A percentile compares a stretch with the other conserved stretches of the same genome.
phyloP scores from a whole-genome alignment of 2,329 filamentous ascomycete species.

The Paramyrothecium roridum region DNA sequence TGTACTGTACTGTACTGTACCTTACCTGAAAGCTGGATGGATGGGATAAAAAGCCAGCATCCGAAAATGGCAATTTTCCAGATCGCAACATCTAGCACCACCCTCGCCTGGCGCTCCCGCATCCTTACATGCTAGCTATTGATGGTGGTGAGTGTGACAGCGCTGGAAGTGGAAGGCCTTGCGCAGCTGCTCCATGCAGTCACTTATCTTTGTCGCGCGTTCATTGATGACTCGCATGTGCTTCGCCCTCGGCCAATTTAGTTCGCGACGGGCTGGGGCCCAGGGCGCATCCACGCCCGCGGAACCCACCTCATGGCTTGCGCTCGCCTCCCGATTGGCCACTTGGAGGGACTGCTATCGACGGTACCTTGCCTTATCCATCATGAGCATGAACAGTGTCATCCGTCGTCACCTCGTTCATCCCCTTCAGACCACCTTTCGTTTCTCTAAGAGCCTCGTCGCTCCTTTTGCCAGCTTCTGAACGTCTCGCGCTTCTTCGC shows the following conservation, averaged over 20 bases:
- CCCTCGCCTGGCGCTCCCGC: too few species aligned
- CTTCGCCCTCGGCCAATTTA: neutral
- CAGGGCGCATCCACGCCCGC: neutral
- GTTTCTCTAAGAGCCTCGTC: neutral
- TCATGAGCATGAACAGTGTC: constrained; percentile 3
- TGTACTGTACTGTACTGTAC: too few species aligned
- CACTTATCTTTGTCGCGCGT: neutral
- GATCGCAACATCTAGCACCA: too few species aligned
- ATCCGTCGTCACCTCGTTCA: neutral
- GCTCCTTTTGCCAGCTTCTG: too few species aligned
- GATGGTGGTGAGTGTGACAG: too few species aligned
- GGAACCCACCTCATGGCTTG: constrained; percentile 25
- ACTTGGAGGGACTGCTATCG: neutral
- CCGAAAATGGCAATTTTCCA: too few species aligned
- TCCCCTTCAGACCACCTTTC: neutral
- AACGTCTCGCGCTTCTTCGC: neutral
- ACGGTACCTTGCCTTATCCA: too few species aligned
- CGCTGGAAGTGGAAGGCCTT: too few species aligned
- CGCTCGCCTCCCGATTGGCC: constrained; percentile 26
- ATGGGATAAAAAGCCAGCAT: too few species aligned
- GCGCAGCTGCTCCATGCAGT: neutral
- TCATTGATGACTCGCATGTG: constrained; percentile 63
- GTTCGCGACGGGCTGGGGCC: too few species aligned
- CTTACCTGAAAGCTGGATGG: too few species aligned
- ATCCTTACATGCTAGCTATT: too few species aligned